Evolutionary conservation across 768 basidiomycete species (phyloP), one percentile per base, ranked within the genome.

Genomic region (Inosperma sp.): DNA sequence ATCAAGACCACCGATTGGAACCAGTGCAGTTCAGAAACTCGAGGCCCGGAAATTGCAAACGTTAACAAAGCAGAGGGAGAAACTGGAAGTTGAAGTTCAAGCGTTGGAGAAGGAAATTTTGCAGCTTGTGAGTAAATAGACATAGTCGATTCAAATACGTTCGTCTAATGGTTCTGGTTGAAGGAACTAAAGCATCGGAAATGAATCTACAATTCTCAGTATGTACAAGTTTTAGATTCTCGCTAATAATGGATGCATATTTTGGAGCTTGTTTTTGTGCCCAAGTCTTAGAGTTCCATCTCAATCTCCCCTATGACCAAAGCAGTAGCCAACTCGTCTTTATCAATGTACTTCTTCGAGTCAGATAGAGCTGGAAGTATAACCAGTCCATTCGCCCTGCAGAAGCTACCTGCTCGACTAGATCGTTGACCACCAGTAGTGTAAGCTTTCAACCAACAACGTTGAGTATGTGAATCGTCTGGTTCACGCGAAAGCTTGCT

Each of bases 391-490:
- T 51, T 51, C 31, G 49, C 49, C 22, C 35, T 51, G 49, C 49
- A 51, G 7, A 46, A 46, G 31, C 45, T 46, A 3, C n/a, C 35
- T 9, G 45, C 45, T 19, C 88, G 74, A 59, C 86, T 89, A 14
- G 90, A 92, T 5, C 91, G 73, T 63, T 95, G 93, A 0, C 90
- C 88, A 19, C 93, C 92, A 0, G 92, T 94, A 48, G 85, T 91
- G 56, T 73, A 79, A 2, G 89, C 92, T 49, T 73, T 73, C 48
- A 90, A 70, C 29, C 14, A 23, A 7, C 77, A 77, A 1, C 29
- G 13, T 21, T 27, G 6, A 44, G 27, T 21, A n/a, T 29, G 42
- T 23, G 67, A 65, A 4, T 60, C 46, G 3, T 68, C 72, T 1
- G 74, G 69, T n/a, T 68, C 68, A 31, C 54, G 44, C 29, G 49